Evolutionary conservation across 768 basidiomycete species (phyloP), one percentile per base, ranked within the genome.

Genomic region (Psilocybe azurescens): DNA sequence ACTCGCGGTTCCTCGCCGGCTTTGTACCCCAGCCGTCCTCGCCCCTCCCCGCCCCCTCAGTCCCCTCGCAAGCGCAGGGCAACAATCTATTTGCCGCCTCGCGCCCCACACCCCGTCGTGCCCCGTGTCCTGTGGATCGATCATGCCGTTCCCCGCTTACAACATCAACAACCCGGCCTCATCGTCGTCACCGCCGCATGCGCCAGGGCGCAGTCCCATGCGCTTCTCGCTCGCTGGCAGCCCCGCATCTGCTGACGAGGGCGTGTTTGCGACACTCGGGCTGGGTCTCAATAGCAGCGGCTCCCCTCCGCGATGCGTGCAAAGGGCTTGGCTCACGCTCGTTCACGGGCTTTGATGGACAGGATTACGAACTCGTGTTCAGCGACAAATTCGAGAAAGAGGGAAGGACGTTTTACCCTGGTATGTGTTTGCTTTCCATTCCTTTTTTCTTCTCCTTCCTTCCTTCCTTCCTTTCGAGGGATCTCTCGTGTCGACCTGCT

Each of bases 331-430:
- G n/a, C 52, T 91, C 86, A 2, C 79, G 78, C 62, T 79, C 84
- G 0, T 80, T 89, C 20, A 89, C 79, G 2, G 93, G 93, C 1
- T 91, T 83, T 65, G 93, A 95, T 72, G 89, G 90, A 3, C 56
- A 86, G 41, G 69, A 80, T 0, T 95, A 94, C 70, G 79, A 86
- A 29, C 78, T 89, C 53, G 87, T 91, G 29, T 94, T 91, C 70
- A 87, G 84, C 3, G 91, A 93, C 74, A 91, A 93, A 77, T 94
- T 94, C 73, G 83, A 90, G 57, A 70, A 65, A 24, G 85, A 86
- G 1, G 90, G 89, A 3, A 74, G 89, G 36, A 81, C 88, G 5
- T 90, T 90, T 70, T 86, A 84, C 68, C 81, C 86, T 48, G 78
- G 75, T 68, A 50, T 3, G 70, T 67, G 33, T 18, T 24, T 24